These are phyloP conservation scores for Ambrosiella xylebori DNA, from an alignment of 2,329 filamentous ascomycete genomes.

Conservation along the genomic window DNA sequence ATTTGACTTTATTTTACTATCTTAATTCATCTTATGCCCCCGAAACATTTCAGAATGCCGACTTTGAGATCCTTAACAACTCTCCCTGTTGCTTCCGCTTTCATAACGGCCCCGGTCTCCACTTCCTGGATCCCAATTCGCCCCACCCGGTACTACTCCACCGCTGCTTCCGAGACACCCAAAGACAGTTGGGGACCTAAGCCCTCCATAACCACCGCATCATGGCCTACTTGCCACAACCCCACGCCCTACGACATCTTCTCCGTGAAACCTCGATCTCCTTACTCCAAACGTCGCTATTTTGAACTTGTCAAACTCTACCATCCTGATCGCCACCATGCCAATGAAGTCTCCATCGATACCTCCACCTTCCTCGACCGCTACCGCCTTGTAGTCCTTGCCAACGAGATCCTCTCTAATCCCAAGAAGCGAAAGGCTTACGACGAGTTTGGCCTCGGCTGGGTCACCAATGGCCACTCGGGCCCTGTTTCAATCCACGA, in stretches of 20 bases:
- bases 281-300: slow-evolving; percentile 71
- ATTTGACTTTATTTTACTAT: background rate
- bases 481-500: slow-evolving; percentile 29
- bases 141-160: background rate
- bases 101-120: background rate
- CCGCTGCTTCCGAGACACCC: background rate
- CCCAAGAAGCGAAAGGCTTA: slow-evolving; percentile 63
- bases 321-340: slow-evolving; percentile 56
- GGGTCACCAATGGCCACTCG: slow-evolving; percentile 42
- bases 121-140: background rate
- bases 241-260: slow-evolving; percentile 90
- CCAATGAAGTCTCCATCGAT: background rate
- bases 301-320: slow-evolving; percentile 91
- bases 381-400: slow-evolving; percentile 74
- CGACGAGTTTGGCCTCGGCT: slow-evolving; percentile 67
- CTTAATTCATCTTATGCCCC: background rate
- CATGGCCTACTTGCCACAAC: slow-evolving; percentile 30
- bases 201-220: background rate
- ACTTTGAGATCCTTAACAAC: background rate
- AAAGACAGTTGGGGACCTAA: background rate
- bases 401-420: slow-evolving; percentile 75
- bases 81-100: background rate
- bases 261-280: slow-evolving; percentile 30
- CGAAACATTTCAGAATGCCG: background rate
- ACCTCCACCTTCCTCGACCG: slow-evolving; percentile 53